These are phyloP conservation scores for Trichoderma brevicompactum DNA, from an alignment of 2,329 filamentous ascomycete species.

Conservation along the genomic window DNA sequence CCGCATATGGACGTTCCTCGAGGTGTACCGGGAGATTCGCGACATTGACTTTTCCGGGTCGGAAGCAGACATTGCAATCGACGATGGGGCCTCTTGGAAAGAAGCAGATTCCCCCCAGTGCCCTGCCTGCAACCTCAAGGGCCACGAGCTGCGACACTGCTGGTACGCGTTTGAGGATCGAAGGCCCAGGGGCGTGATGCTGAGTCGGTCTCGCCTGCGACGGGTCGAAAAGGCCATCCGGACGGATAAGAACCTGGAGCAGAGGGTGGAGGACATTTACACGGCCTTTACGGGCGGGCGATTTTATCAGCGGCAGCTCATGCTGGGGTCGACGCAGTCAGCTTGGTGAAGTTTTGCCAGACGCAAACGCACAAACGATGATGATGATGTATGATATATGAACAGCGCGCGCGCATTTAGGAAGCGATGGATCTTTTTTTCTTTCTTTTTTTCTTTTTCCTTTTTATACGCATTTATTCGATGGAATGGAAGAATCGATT, in stretches of 20 bases:
- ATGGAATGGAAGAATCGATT: neutral
- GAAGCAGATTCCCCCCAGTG: slow-evolving; percentile 15
- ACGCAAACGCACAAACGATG: too few relatives aligned
- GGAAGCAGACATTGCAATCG: slow-evolving; percentile 4
- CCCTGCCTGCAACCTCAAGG: slow-evolving; percentile 22
- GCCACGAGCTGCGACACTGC: slow-evolving; percentile 26
- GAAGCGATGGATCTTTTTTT: neutral
- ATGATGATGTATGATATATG: slow-evolving; percentile 15
- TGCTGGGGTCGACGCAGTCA: slow-evolving; percentile 23
- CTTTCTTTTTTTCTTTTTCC: neutral
- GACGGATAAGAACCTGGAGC: slow-evolving; percentile 20
- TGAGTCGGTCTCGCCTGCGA: slow-evolving; percentile 16
- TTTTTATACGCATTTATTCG: neutral
- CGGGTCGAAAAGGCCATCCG: slow-evolving; percentile 19
- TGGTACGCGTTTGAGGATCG: slow-evolving; percentile 27
- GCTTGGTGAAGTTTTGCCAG: slow-evolving; percentile 5
- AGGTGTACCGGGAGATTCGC: slow-evolving; percentile 24
- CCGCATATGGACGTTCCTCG: slow-evolving; percentile 24
- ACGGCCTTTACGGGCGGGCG: slow-evolving; percentile 22
- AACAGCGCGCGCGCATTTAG: neutral
- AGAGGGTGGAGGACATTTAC: slow-evolving; percentile 23
- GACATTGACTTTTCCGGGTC: slow-evolving; percentile 13
- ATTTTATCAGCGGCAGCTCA: slow-evolving; percentile 26
- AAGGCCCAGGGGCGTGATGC: slow-evolving; percentile 15
- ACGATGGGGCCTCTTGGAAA: slow-evolving; percentile 11